Percentiles rank a stretch among this genome's conserved stretches.
Conservation (phyloP, 306 rosid species). For the Cicer cuneatum region DNA sequence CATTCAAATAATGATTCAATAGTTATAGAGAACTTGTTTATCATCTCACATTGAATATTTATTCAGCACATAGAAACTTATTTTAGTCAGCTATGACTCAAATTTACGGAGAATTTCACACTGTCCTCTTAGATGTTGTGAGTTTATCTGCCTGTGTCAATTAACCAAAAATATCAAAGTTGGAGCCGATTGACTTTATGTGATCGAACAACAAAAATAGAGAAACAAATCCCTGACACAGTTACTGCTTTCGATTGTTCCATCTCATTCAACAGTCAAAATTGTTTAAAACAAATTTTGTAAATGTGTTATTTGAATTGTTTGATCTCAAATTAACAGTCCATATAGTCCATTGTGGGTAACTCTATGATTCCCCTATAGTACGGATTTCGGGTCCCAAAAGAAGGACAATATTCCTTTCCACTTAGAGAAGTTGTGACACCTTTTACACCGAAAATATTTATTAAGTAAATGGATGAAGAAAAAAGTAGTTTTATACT, state of each 20-base stretch:
- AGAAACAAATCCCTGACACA: too few species aligned
- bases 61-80: not conserved
- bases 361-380: too few species aligned
- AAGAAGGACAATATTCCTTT: slow-evolving; percentile 16
- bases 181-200: slow-evolving; percentile 9
- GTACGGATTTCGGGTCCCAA: not conserved
- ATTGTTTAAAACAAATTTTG: too few species aligned
- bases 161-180: not conserved
- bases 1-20: not conserved
- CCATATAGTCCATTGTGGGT: too few species aligned
- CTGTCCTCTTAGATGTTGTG: slow-evolving; percentile 13
- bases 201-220: slow-evolving; percentile 5
- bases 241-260: too few species aligned
- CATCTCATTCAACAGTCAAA: too few species aligned
- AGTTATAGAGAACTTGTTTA: not conserved
- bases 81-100: not conserved
- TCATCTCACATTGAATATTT: not conserved
- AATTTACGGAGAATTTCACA: not conserved
- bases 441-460: not conserved
- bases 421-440: not conserved
- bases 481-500: not conserved
- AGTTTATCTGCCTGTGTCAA: not conserved
- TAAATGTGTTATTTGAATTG: too few species aligned
- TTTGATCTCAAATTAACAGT: too few species aligned
- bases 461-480: not conserved